Conservation (phyloP, 495 filamentous ascomycete species). For the Hypoxylon fuscum region DNA sequence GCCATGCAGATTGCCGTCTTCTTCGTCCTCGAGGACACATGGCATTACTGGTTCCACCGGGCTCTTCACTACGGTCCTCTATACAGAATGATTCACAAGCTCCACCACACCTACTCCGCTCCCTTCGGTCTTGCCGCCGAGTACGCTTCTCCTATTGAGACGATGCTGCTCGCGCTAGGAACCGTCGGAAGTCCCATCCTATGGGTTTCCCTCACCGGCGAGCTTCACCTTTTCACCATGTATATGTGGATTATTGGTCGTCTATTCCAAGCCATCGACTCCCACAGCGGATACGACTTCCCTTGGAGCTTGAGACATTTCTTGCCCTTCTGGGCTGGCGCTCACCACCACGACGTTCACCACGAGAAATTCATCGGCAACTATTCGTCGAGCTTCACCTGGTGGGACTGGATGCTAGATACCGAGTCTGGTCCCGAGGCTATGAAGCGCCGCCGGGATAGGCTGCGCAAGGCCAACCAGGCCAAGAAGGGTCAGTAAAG, state of each 20-base stretch:
- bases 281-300: slow-evolving; percentile 97
- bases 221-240: slow-evolving; percentile 96
- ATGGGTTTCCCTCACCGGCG: slow-evolving; percentile 82
- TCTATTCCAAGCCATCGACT: slow-evolving; percentile 97
- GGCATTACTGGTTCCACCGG: slow-evolving; percentile 98
- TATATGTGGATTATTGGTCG: slow-evolving; percentile 95
- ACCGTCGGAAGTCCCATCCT: slow-evolving; percentile 84
- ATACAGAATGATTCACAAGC: slow-evolving; percentile 96
- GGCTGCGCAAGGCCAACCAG: slow-evolving; percentile 69
- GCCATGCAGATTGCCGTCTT: slow-evolving; percentile 91
- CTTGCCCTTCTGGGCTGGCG: slow-evolving; percentile 97
- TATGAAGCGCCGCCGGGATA: slow-evolving; percentile 81
- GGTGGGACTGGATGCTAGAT: slow-evolving; percentile 96
- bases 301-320: slow-evolving; percentile 96
- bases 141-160: slow-evolving; percentile 97
- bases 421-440: slow-evolving; percentile 93
- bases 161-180: slow-evolving; percentile 95
- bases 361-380: slow-evolving; percentile 98
- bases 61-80: slow-evolving; percentile 94
- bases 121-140: slow-evolving; percentile 97
- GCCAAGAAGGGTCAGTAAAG: slow-evolving; percentile 71
- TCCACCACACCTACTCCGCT: slow-evolving; percentile 97
- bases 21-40: slow-evolving; percentile 95
- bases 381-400: slow-evolving; percentile 96
- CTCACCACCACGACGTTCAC: slow-evolving; percentile 94